phyloP scores from a whole-genome alignment of 768 basidiomycete species.

The Russula griseocarnosa region DNA sequence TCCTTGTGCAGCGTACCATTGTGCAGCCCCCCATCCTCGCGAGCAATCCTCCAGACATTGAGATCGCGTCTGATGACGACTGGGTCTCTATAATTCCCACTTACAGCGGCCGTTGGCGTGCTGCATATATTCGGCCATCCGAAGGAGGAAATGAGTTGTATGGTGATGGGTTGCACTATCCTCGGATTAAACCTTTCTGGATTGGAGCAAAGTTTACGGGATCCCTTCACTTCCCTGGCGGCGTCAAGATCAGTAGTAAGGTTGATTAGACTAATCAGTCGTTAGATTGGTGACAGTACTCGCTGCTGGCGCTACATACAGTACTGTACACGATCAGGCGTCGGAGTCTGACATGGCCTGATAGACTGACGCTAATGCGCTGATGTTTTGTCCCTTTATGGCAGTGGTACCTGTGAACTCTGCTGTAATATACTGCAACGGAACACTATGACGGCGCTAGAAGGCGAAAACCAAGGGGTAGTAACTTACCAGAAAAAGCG shows the following conservation, averaged over 20 bases:
- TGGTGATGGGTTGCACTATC: constrained; percentile 24
- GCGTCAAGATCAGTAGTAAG: not conserved
- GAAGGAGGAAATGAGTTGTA: constrained; percentile 4
- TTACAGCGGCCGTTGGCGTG: constrained; percentile 14
- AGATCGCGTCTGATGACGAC: constrained; percentile 2
- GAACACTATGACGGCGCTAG: too few relatives aligned
- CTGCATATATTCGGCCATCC: constrained; percentile 15
- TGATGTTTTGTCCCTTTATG: too few relatives aligned
- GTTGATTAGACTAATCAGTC: not conserved
- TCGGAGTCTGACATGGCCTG: too few relatives aligned
- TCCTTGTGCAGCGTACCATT: not conserved
- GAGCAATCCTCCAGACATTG: not conserved
- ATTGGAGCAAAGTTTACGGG: constrained; percentile 23
- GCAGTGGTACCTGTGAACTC: too few relatives aligned
- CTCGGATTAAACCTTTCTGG: constrained; percentile 7
- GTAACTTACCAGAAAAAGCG: too few relatives aligned
- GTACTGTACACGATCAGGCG: too few relatives aligned
- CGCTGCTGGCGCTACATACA: too few relatives aligned
- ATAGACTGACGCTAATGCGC: too few relatives aligned
- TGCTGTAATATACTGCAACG: too few relatives aligned
- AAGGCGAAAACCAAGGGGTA: too few relatives aligned
- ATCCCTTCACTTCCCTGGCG: not conserved
- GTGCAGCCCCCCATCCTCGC: constrained; percentile 19
- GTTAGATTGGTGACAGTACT: too few relatives aligned
- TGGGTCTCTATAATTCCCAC: constrained; percentile 8